These are phyloP conservation scores for Hymenoscyphus scutula DNA, from an alignment of 2,329 filamentous ascomycete genomes.

Conservation along the genomic window DNA sequence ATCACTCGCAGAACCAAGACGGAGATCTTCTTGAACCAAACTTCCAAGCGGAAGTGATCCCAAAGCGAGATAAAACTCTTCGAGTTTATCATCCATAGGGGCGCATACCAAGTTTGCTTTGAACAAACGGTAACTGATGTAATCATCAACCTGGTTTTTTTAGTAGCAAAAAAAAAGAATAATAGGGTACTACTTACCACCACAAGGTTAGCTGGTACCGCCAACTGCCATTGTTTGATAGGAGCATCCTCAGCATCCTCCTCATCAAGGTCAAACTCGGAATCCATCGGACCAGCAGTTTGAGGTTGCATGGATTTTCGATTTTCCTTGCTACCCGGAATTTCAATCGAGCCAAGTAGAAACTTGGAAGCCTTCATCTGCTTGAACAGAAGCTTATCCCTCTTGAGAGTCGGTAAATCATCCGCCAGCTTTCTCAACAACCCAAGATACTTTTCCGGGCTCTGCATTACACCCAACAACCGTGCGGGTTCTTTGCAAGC, in stretches of 20 bases:
- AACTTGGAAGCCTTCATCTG: slow-evolving; percentile 75
- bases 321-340: slow-evolving; percentile 38
- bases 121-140: slow-evolving; percentile 85
- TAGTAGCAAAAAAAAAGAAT: slow-evolving; percentile 5
- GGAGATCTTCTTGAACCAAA: slow-evolving; percentile 74
- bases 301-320: slow-evolving; percentile 18
- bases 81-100: slow-evolving; percentile 83
- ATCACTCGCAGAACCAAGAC: slow-evolving; percentile 55
- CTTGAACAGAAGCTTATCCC: slow-evolving; percentile 73
- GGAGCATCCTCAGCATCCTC: slow-evolving; percentile 45
- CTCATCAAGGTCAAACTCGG: slow-evolving; percentile 39
- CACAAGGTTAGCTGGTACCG: slow-evolving; percentile 68
- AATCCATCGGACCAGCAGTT: not conserved
- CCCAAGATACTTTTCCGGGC: slow-evolving; percentile 80
- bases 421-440: slow-evolving; percentile 80
- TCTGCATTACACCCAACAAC: slow-evolving; percentile 76
- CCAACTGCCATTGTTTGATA: slow-evolving; percentile 63
- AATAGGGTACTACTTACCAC: slow-evolving; percentile 42
- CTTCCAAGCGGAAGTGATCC: slow-evolving; percentile 74
- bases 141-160: slow-evolving; percentile 64
- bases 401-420: slow-evolving; percentile 65
- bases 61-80: slow-evolving; percentile 79
- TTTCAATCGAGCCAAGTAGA: slow-evolving; percentile 79
- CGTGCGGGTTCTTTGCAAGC: slow-evolving; percentile 81
- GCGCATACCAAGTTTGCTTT: slow-evolving; percentile 80